These are phyloP conservation scores for Lizonia empirigonia DNA, from an alignment of 2,329 filamentous ascomycete species.

Conservation along the genomic window DNA sequence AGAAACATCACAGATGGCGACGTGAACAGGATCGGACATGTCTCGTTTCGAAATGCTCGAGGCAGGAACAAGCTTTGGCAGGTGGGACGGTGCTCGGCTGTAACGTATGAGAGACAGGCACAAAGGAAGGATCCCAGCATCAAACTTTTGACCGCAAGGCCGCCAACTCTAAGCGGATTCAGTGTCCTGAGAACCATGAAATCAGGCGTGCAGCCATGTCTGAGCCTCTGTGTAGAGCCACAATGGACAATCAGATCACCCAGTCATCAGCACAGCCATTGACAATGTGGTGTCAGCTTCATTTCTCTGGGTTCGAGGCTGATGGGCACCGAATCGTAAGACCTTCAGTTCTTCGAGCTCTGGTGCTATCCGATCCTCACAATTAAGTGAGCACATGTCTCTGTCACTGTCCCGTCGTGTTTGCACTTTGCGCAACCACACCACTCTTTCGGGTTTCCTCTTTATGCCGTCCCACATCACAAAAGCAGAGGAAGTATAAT, in stretches of 20 bases:
- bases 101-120: not conserved
- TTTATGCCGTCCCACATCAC: too few relatives aligned
- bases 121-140: not conserved
- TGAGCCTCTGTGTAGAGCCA: not conserved
- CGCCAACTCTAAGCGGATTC: not conserved
- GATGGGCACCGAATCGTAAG: not conserved
- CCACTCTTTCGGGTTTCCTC: too few relatives aligned
- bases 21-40: not conserved
- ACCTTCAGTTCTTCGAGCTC: not conserved
- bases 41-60: not conserved
- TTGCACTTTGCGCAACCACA: too few relatives aligned
- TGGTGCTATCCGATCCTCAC: too few relatives aligned
- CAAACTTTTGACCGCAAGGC: too few relatives aligned
- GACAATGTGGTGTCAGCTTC: not conserved
- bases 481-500: too few relatives aligned
- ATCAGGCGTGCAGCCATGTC: not conserved
- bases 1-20: not conserved
- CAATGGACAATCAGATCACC: not conserved
- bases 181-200: not conserved
- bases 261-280: not conserved
- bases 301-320: not conserved
- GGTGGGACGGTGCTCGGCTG: not conserved
- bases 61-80: not conserved
- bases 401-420: too few relatives aligned
- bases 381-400: too few relatives aligned